A percentile compares a stretch with the other conserved stretches of the same genome.
Evolutionary conservation across 2,329 filamentous ascomycete genomes (phyloP).

Genomic region (Scytalidium sp.): DNA sequence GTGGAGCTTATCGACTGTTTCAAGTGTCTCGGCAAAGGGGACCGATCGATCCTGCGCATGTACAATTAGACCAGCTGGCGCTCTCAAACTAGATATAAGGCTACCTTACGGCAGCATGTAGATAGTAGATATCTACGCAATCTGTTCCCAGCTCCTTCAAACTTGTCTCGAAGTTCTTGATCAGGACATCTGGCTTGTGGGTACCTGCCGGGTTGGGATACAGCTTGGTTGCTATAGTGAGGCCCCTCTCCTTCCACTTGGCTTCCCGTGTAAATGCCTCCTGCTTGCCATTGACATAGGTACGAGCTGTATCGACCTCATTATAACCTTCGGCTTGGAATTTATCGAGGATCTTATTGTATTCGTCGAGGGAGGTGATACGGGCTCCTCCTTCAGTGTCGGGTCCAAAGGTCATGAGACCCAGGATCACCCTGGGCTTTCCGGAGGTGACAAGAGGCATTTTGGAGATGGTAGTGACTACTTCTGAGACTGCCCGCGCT

Average conservation of each 20-base stretch:
- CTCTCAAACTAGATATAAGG: background rate
- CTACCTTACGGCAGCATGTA: constrained; percentile 57
- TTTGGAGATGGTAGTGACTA: constrained; percentile 4
- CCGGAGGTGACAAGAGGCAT: constrained; percentile 41
- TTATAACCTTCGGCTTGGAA: constrained; percentile 78
- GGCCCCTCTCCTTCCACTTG: constrained; percentile 73
- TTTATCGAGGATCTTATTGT: constrained; percentile 68
- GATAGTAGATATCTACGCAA: constrained; percentile 74
- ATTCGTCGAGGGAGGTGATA: constrained; percentile 65
- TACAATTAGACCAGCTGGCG: constrained; percentile 2
- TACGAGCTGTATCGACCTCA: constrained; percentile 79
- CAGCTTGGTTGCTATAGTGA: constrained; percentile 76
- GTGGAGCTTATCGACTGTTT: constrained; percentile 76
- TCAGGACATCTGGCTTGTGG: constrained; percentile 63
- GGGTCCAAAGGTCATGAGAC: constrained; percentile 82
- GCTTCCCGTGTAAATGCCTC: constrained; percentile 76
- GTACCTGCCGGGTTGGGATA: constrained; percentile 60
- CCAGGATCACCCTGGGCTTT: constrained; percentile 68
- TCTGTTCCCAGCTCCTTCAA: constrained; percentile 71
- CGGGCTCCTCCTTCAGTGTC: constrained; percentile 61
- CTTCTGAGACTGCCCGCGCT: background rate
- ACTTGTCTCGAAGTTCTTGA: constrained; percentile 62
- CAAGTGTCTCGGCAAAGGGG: constrained; percentile 77
- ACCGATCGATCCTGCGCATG: constrained; percentile 50
- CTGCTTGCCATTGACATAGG: constrained; percentile 70